Base-by-base conservation (phyloP, 1,139 yeast genomes). In the Geotrichum siamense region DNA sequence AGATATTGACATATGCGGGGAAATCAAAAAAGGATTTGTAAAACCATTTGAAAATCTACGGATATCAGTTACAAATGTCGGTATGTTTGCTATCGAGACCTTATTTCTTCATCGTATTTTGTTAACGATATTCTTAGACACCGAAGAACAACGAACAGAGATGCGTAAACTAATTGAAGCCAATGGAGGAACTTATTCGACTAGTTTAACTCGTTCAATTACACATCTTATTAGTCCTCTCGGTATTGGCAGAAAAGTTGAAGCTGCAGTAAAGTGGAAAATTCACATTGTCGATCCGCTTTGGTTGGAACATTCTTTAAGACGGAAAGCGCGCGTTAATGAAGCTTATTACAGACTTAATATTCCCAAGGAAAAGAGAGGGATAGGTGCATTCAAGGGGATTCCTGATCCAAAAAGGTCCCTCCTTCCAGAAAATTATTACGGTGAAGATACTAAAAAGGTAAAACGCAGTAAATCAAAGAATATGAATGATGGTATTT, bases 201-300 rank as follows among this genome's bases (percentile, higher is more conserved):
- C 76, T 13, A 74, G 82, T 1, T 64, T 86, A 43, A 74, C 81
- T 2, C 64, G 67, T 10, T 61, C 69, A 5, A 74, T 71, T 37
- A 62, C 75, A 3, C 72, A 78, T 52, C 67, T 85, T 1, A 55
- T 63, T n/a, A 51, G 63, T 2, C 59, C 59, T 1, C 46, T 42
- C 4, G 68, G 79, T 1, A 71, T 78, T 3, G 94, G 95, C 0
- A 74, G 72, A 48, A 68, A 93, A 49, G 82, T 71, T 55, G 67
- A 65, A 23, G 79, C 75, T 58, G 87, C 91, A 1, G 47, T 69
- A 5, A 78, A 77, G 55, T 81, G 91, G 89, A 69, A 68, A 4
- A 74, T 79, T 2, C 82, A 84, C 0, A 72, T 79, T 1, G 75
- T 85, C 2, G 87, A 82, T 57, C 91, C 93, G 0, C 63, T 75